Evolutionary conservation across 2,329 filamentous ascomycete genomes (phyloP), one percentile per base, ranked within the genome.

Genomic region (Neocucurbitaria cava): DNA sequence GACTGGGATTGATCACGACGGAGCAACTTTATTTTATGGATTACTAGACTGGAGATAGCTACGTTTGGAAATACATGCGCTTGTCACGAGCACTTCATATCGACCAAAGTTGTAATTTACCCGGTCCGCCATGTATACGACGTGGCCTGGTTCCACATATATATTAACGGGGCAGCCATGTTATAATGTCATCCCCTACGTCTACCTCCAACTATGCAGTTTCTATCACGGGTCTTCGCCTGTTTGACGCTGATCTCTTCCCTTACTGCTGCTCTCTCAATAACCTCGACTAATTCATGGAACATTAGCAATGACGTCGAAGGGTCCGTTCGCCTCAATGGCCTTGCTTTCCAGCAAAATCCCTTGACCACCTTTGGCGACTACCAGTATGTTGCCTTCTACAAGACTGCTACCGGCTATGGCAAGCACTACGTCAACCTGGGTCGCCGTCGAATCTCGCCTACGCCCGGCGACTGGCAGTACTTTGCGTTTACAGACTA

Each of bases 381-480:
- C 33, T 81, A 80, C 70, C 81, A 83, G 66, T 83, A 83, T 54
- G 78, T 78, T 5, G 78, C 76, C 5, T 82, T 79, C 63, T 83
- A 82, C 61, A 66, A 65, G 28, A 73, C 68, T 9, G 69, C 65
- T 2, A 62, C 58, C 1, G 68, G 71, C 20, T 72, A 73, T 45
- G 68, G 70, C 8, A 68, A 71, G 31, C 72, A 74, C 41, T 72
- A 73, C 54, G 75, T 83, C 38, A 81, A 81, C 26, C 68, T 83
- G 0, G 78, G 79, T 3, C 76, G 81, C 20, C 72, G 81, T 26
- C 71, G 73, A 30, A 73, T 83, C 4, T 73, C 78, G 0, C 62
- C 65, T 3, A 72, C 75, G 0, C 39, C 69, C 0, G 59, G 63
- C 10, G 63, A 65, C 4, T 83, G 82, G 81, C 73, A 83, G 59